Evolutionary conservation across 1,284 basidiomycete species (phyloP).

Genomic region (Gymnopus androsaceus): DNA sequence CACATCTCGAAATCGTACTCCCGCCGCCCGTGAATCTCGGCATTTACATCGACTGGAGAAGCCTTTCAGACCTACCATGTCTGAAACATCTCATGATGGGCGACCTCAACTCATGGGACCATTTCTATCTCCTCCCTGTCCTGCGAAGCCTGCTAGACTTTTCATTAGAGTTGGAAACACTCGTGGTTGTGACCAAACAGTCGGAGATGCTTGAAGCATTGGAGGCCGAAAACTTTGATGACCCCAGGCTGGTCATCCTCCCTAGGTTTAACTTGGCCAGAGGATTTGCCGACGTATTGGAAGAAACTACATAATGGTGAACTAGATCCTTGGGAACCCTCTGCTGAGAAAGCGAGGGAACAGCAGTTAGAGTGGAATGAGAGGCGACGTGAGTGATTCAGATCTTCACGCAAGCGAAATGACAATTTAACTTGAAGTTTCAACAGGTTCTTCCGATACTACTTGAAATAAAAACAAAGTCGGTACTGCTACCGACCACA

Average conservation of each 20-base stretch:
- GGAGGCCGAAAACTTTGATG: neutral
- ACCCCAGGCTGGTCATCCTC: slow-evolving; percentile 24
- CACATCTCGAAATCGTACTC: slow-evolving; percentile 35
- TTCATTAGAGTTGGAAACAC: slow-evolving; percentile 22
- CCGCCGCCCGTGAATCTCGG: slow-evolving; percentile 16
- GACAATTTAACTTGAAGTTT: too few relatives aligned
- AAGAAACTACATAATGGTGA: slow-evolving; percentile 24
- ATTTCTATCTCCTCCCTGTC: slow-evolving; percentile 23
- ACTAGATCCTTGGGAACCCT: slow-evolving; percentile 26
- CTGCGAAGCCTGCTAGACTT: slow-evolving; percentile 23
- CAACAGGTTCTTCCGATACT: too few relatives aligned
- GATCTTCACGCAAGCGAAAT: too few relatives aligned
- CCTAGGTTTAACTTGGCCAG: slow-evolving; percentile 28
- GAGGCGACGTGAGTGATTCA: neutral
- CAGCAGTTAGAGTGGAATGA: slow-evolving; percentile 2
- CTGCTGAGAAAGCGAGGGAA: neutral
- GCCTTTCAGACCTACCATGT: slow-evolving; percentile 26
- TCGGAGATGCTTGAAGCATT: slow-evolving; percentile 6
- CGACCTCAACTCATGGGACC: slow-evolving; percentile 20
- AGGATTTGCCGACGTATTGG: slow-evolving; percentile 28
- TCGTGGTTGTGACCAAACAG: slow-evolving; percentile 28
- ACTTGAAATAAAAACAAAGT: too few relatives aligned
- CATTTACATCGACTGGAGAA: slow-evolving; percentile 27
- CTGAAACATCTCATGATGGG: slow-evolving; percentile 37
- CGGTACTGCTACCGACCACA: too few relatives aligned